These are phyloP conservation scores for Neurospora sp. DNA, from an alignment of 495 filamentous ascomycete species.

Conservation along the genomic window DNA sequence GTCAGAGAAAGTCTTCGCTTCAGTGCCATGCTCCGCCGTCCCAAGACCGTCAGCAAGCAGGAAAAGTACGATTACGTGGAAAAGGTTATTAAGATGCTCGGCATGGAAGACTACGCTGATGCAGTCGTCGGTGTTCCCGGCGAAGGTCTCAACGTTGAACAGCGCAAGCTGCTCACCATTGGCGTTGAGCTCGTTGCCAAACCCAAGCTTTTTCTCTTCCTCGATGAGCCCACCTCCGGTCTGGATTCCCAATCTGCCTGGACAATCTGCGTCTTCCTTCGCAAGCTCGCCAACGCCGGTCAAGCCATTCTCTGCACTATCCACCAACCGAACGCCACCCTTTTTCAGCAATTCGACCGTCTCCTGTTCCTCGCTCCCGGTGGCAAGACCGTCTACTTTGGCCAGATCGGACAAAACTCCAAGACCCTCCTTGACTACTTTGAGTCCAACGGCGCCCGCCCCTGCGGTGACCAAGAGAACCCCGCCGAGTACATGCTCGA, in stretches of 20 bases:
- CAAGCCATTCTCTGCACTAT: conserved; percentile 69
- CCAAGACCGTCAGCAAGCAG: conserved; percentile 45
- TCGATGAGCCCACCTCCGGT: conserved; percentile 73
- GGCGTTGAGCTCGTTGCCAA: conserved; percentile 87
- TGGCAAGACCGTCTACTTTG: conserved; percentile 60
- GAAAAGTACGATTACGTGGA: conserved; percentile 81
- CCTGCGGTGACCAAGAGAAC: conserved; percentile 55
- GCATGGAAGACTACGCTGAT: conserved; percentile 73
- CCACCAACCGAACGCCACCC: conserved; percentile 61
- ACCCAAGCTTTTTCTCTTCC: conserved; percentile 63
- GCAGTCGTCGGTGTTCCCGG: conserved; percentile 77
- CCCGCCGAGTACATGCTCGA: conserved; percentile 86
- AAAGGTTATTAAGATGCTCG: conserved; percentile 76
- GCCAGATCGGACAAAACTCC: conserved; percentile 39
- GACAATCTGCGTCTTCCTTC: conserved; percentile 73
- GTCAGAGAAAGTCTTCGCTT: conserved; percentile 75
- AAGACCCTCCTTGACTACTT: conserved; percentile 29
- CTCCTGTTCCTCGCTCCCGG: conserved; percentile 56
- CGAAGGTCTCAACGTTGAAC: conserved; percentile 42
- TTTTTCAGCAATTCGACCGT: conserved; percentile 69
- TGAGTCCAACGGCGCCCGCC: conserved; percentile 60
- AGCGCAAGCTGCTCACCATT: conserved; percentile 64
- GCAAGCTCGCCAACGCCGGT: conserved; percentile 69
- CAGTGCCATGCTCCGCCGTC: conserved; percentile 70
- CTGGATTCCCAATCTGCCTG: conserved; percentile 77